Base-by-base conservation (phyloP, 2,329 filamentous ascomycete species). In the Thielaviopsis musarum region DNA sequence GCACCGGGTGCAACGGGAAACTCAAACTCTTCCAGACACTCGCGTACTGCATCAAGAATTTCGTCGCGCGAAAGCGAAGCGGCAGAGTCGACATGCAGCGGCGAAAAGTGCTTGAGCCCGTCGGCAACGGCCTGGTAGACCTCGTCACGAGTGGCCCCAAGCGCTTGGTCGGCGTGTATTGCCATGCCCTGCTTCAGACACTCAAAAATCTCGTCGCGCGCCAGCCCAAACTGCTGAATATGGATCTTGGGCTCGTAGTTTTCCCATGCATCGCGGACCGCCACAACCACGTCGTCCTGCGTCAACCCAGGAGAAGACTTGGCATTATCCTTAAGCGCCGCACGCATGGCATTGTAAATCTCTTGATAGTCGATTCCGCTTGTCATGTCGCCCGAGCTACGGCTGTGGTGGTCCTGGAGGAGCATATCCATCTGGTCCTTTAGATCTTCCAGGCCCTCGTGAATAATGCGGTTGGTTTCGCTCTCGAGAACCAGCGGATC, bases 211-310 rank as follows among this genome's bases (percentile, higher is more conserved):
- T 97, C 91, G 13, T 96, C 89, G 5, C 89, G 81, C 69, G 95
- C 91, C 0, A 97, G 75, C 1, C 91, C 91, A 63, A 94, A 87
- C 66, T 95, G 89, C 65, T 95, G 86, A 4, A 95, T 78, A 65
- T 95, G 85, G 56, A 95, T 89, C 66, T 96, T 89, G 0, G 91
- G 91, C 71, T 95, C 95, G 72, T 95, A 95, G 58, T 84, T 88
- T 68, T 96, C 91, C 82, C 90, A 95, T 0, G 91, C 91, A 65
- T 95, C 90, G 65, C 84, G 84, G 15, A 97, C 87, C 2, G 91
- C 90, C 28, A 87, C 80, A 1, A 97, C 79, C 41, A 97, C 88
- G 61, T 94, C 88, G 55, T 95, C 88, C 64, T 87, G 82, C 65
- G 83, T 84, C 54, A 88, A 71, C 15, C 30, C 15, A n/a, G n/a